Conservation (phyloP, 805 yeast genomes). For the Jamesozyma piceae region DNA sequence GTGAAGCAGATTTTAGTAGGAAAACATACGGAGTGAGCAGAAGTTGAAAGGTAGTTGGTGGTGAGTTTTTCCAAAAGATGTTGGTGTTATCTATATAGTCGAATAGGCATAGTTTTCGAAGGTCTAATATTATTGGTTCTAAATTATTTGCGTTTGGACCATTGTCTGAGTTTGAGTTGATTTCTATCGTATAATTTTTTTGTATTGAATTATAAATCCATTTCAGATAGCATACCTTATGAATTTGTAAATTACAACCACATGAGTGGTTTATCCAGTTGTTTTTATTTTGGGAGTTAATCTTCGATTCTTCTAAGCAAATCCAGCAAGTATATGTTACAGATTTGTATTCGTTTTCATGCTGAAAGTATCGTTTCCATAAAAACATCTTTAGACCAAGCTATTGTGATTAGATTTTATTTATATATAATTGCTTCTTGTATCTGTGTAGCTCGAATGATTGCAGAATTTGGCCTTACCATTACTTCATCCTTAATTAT, state of each 20-base stretch:
- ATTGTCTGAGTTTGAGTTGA: background rate
- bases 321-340: slow-evolving; percentile 22
- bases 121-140: background rate
- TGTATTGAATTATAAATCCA: slow-evolving; percentile 13
- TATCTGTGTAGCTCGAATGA: no score
- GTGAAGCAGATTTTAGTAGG: background rate
- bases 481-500: no score
- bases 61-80: background rate
- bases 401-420: background rate
- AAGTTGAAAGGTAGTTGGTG: background rate
- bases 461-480: no score
- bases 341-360: background rate
- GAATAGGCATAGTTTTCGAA: background rate
- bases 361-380: background rate
- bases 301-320: slow-evolving; percentile 20
- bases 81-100: background rate
- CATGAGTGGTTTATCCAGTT: slow-evolving; percentile 24
- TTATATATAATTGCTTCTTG: no score
- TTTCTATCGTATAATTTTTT: background rate
- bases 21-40: background rate
- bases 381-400: background rate
- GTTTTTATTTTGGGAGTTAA: slow-evolving; percentile 6
- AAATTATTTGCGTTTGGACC: background rate
- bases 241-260: slow-evolving; percentile 26
- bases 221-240: slow-evolving; percentile 21